Conservation (phyloP, 2,329 filamentous ascomycete species). For the Tolypocladium inflatum region DNA sequence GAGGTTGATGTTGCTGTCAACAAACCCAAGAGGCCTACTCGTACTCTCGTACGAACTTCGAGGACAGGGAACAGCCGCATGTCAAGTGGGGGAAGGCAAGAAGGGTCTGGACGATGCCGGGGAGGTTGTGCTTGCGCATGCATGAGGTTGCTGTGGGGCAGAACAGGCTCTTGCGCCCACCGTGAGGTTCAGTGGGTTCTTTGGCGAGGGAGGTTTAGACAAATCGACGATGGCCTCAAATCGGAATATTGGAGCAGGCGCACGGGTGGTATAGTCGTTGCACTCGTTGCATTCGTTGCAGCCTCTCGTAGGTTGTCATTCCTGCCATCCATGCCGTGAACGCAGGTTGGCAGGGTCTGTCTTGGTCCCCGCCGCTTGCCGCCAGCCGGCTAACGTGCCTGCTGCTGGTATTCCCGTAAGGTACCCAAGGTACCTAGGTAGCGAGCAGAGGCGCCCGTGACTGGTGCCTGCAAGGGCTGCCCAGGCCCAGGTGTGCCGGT, state of each 20-base stretch:
- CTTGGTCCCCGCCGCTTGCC: neutral
- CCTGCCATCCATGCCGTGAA: no score
- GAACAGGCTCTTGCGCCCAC: no score
- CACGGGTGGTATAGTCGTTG: neutral
- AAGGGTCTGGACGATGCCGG: no score
- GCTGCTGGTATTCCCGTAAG: neutral
- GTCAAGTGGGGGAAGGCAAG: no score
- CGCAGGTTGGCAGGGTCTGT: no score
- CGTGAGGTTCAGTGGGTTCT: no score
- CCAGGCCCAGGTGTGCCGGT: no score
- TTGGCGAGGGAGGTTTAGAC: neutral
- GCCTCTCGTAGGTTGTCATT: no score
- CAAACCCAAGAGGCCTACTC: neutral
- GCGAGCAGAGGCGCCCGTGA: neutral
- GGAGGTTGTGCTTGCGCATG: neutral
- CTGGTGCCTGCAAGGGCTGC: no score
- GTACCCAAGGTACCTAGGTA: no score
- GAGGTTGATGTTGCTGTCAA: neutral
- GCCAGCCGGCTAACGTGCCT: neutral
- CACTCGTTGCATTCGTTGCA: neutral
- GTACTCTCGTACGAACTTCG: no score
- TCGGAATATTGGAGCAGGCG: neutral
- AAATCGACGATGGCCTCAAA: neutral
- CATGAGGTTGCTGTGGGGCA: neutral
- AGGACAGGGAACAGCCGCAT: no score